A percentile compares a stretch with the other conserved stretches of the same genome.
These are phyloP conservation scores for Globisporangium splendens DNA, from an alignment of 352 stramenopile species.

Conservation along the genomic window DNA sequence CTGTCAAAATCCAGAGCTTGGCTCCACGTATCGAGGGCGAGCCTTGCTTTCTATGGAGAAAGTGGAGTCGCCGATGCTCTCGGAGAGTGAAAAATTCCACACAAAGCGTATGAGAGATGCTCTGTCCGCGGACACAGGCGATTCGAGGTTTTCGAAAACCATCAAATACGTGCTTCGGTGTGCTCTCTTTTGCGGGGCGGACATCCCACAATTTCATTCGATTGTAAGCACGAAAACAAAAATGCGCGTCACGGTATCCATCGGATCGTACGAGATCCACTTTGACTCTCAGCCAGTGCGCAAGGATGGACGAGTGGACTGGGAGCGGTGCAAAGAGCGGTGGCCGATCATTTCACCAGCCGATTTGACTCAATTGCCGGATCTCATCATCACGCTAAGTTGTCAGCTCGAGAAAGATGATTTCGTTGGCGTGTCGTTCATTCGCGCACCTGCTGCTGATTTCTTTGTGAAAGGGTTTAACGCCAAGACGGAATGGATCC, in stretches of 20 bases:
- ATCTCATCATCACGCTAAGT: conserved; percentile 66
- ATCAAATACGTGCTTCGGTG: conserved; percentile 67
- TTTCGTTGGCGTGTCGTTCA: conserved; percentile 57
- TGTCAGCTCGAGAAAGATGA: conserved; percentile 54
- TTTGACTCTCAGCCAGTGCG: conserved; percentile 52
- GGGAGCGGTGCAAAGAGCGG: conserved; percentile 47
- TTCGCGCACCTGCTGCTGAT: conserved; percentile 34
- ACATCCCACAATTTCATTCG: conserved; percentile 32
- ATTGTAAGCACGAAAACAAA: conserved; percentile 19
- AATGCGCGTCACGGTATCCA: conserved; percentile 43
- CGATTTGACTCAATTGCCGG: conserved; percentile 65
- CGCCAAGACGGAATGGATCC: conserved; percentile 46
- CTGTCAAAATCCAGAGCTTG: conserved; percentile 58
- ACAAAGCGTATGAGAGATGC: conserved; percentile 39
- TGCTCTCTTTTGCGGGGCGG: conserved; percentile 52
- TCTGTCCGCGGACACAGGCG: conserved; percentile 8
- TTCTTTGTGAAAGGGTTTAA: conserved; percentile 43
- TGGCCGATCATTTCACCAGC: conserved; percentile 50
- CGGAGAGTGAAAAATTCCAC: conserved; percentile 62
- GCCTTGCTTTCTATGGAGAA: conserved; percentile 77
- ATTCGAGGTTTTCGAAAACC: conserved; percentile 29
- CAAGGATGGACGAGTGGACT: conserved; percentile 44
- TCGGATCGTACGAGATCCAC: conserved; percentile 39
- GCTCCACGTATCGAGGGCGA: conserved; percentile 77
- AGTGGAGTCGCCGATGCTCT: conserved; percentile 29